These are phyloP conservation scores for Discostella stelligera DNA, from an alignment of 352 stramenopile species.

Conservation along the genomic window DNA sequence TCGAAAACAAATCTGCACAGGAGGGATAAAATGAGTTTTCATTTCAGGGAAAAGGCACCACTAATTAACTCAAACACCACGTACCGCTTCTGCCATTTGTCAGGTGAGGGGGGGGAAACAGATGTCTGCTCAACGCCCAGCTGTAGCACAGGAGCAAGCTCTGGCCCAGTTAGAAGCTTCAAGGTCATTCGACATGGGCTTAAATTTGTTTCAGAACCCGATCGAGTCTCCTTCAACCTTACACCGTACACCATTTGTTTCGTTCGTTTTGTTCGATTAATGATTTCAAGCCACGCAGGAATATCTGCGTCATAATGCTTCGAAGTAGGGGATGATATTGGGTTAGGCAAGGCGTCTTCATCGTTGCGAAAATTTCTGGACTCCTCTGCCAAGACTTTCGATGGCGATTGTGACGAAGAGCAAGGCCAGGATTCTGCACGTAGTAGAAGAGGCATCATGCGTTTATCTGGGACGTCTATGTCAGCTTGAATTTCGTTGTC, in stretches of 20 bases:
- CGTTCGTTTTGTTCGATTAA: conserved; percentile 68
- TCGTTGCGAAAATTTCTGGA: neutral
- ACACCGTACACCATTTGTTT: conserved; percentile 76
- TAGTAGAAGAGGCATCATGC: conserved; percentile 36
- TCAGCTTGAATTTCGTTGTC: conserved; percentile 31
- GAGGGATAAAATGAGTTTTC: neutral
- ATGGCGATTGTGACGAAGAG: conserved; percentile 1
- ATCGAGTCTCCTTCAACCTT: conserved; percentile 10
- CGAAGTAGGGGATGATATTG: neutral
- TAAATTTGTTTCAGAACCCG: too few species aligned
- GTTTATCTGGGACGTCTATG: conserved; percentile 32
- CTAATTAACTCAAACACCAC: neutral
- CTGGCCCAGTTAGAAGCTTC: conserved; percentile 55
- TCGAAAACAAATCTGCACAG: conserved; percentile 21
- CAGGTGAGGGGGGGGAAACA: conserved; percentile 14
- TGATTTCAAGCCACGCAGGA: conserved; percentile 78
- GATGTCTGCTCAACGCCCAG: conserved; percentile 46
- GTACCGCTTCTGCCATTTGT: conserved; percentile 18
- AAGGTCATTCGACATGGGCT: conserved; percentile 29
- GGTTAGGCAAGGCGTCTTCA: neutral
- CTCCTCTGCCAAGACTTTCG: conserved; percentile 6
- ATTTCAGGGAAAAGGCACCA: neutral
- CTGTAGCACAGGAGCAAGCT: conserved; percentile 61
- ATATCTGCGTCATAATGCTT: conserved; percentile 56
- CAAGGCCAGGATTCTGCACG: conserved; percentile 6